A percentile compares a stretch with the other conserved stretches of the same genome.
These are phyloP conservation scores for Geopyxis carbonaria DNA, from an alignment of 495 filamentous ascomycete genomes.

Conservation along the genomic window DNA sequence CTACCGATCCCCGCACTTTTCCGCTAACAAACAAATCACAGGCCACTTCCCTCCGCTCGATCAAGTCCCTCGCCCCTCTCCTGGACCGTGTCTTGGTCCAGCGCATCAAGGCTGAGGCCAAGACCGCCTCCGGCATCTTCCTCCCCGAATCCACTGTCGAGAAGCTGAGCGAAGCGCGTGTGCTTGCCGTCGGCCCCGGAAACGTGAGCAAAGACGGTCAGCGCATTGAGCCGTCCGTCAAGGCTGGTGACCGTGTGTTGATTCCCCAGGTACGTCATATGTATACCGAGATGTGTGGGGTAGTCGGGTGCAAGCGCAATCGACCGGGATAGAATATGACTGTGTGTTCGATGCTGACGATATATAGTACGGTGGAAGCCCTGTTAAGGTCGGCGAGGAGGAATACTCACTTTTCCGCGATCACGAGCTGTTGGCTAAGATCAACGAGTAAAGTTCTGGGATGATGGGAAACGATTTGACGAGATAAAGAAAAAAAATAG, in stretches of 20 bases:
- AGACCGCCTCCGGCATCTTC: slow-evolving; percentile 92
- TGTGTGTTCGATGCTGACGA: slow-evolving; percentile 2
- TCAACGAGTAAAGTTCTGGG: slow-evolving; percentile 46
- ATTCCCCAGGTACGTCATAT: slow-evolving; percentile 69
- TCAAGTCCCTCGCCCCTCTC: slow-evolving; percentile 89
- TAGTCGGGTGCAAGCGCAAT: slow-evolving; percentile 1
- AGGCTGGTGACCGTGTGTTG: slow-evolving; percentile 76
- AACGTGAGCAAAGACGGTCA: slow-evolving; percentile 71
- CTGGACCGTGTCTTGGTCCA: slow-evolving; percentile 97
- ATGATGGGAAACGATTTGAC: slow-evolving; percentile 2
- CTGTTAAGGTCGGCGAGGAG: slow-evolving; percentile 92
- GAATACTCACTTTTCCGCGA: slow-evolving; percentile 93
- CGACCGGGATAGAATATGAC: slow-evolving; percentile 3
- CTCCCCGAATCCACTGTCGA: slow-evolving; percentile 93
- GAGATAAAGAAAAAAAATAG: background rate
- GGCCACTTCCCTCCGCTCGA: slow-evolving; percentile 69
- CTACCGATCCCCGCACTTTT: background rate
- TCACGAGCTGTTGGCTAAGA: slow-evolving; percentile 81
- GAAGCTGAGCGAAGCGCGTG: slow-evolving; percentile 92
- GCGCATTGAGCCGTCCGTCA: slow-evolving; percentile 63
- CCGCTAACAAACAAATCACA: slow-evolving; percentile 11
- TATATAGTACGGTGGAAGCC: slow-evolving; percentile 74
- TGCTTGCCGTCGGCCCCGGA: slow-evolving; percentile 88
- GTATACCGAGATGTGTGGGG: slow-evolving; percentile 6
- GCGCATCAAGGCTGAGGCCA: slow-evolving; percentile 89